These are phyloP conservation scores for Suillus brevipes DNA, from an alignment of 768 basidiomycete species.

Conservation along the genomic window DNA sequence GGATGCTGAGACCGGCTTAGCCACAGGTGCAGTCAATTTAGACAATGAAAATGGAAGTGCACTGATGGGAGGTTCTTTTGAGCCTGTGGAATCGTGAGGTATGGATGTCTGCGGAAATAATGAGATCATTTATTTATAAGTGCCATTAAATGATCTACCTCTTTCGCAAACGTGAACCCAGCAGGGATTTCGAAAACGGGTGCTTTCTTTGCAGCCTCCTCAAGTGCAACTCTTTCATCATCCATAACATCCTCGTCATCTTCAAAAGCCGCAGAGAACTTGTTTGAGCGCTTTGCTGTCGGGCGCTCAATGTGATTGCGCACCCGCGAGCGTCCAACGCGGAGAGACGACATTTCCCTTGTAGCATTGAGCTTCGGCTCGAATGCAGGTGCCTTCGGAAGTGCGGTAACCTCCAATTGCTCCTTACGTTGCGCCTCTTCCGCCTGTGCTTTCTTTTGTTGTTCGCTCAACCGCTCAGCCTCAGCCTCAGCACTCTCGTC, in stretches of 20 bases:
- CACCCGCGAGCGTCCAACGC: conserved; percentile 62
- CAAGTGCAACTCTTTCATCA: conserved; percentile 43
- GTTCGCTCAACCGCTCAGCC: conserved; percentile 12
- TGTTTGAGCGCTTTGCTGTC: conserved; percentile 44
- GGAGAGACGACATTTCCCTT: conserved; percentile 50
- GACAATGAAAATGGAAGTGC: conserved; percentile 65
- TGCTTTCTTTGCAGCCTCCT: conserved; percentile 54
- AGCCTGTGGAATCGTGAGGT: conserved; percentile 40
- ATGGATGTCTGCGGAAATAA: conserved; percentile 32
- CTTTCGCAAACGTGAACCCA: conserved; percentile 68
- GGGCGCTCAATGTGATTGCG: conserved; percentile 67
- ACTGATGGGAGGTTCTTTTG: conserved; percentile 67
- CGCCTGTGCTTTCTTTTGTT: conserved; percentile 19
- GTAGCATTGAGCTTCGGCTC: conserved; percentile 21
- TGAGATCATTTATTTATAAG: conserved; percentile 6
- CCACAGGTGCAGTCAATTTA: conserved; percentile 30
- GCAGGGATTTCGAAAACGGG: conserved; percentile 61
- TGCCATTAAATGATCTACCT: conserved; percentile 39
- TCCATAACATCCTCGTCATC: conserved; percentile 47
- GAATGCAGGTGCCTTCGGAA: conserved; percentile 19
- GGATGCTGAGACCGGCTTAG: conserved; percentile 15
- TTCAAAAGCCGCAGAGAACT: conserved; percentile 68
- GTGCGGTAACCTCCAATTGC: conserved; percentile 17
- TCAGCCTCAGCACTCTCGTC: conserved; percentile 34
- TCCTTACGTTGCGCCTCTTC: conserved; percentile 11